Evolutionary conservation across 1,139 yeast genomes (phyloP), one percentile per base, ranked within the genome.

Genomic region (Yamadazyma siamensis): DNA sequence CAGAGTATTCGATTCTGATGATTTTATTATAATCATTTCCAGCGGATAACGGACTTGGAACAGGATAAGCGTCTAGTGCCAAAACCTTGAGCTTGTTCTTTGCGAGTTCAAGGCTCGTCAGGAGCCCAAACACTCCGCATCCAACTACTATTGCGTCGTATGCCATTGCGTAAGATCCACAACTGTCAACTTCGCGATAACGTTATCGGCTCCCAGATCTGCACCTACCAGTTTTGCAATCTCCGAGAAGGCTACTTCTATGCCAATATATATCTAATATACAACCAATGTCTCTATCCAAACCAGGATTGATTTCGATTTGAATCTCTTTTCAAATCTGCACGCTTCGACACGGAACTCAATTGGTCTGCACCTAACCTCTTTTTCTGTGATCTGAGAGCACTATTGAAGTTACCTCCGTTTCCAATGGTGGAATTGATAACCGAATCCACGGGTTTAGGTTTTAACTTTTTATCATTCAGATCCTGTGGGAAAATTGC

Each of bases 31-130:
- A 52, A 41, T 71, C 76, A 28, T 58, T 59, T 5, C 71, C 68
- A 7, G 76, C 77, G 4, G 75, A 61, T 43, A 64, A 50, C 2
- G 63, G 63, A 0, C 75, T 69, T 3, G 76, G 76, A 1, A 65
- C 57, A n/a, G 56, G 52, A 33, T 52, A 56, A 10, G 58, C 53
- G 44, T 71, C 77, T 12, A 38, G 28, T 5, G 82, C 87, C 51
- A 59, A 41, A 32, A 59, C 35, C 51, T 61, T 37, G 44, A 55
- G 29, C 1, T 65, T 65, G 7, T 41, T 38, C 26, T 44, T 44
- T 7, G 20, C 7, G 7, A 18, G 24, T 18, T 44, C 50, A 11
- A 49, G 39, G 9, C 61, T 47, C 15, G 60, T 31, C 15, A 46
- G 42, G 15, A 46, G 35, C 6, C 50, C 50, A 31, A 39, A 46